Base-by-base conservation (phyloP, 139 green algal genomes). In the Parachlorella kessleri region DNA sequence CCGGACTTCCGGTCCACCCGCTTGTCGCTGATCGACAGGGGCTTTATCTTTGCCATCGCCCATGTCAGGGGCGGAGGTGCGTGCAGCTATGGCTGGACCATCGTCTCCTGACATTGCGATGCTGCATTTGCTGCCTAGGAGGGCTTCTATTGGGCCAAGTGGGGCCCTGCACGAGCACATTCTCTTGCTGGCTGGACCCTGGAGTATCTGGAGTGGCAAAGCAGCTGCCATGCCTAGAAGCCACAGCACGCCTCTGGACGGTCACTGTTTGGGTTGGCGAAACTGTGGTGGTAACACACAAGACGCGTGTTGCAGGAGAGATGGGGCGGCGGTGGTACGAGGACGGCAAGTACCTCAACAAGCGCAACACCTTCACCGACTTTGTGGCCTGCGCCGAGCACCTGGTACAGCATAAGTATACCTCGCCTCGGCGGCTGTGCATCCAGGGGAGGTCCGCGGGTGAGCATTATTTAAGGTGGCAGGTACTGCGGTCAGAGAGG, bases 361-460 rank as follows among this genome's bases (percentile, higher is more conserved):
- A 97, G 86, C 82, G 79, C 40, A 94, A 94, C 89, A 97, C 91
- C 32, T 96, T 96, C 79, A 78, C 72, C 6, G 94, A 98, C 81
- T 92, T 98, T n/a, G 84, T 95, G 39, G 85, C 90, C 33, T 90
- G 82, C 54, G 91, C 89, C 1, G 84, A 92, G 80, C 76, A 93
- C 73, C 82, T 97, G 23, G 68, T 94, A 3, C 18, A 75, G 1
- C 21, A 88, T 26, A 86, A 88, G 73, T 91, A 86, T 72, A 95
- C 89, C n/a, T 80, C 67, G 21, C 55, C 80, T 8, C 32, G 65
- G 38, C 77, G 66, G 42, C 73, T 95, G 41, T 90, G 83, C 66
- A 90, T 92, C 39, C 78, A 91, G 82, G 93, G 93, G 6, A 85
- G 93, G n/a, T 91, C 80, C 37, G 93, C 92, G 2, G 93, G 89